These are phyloP conservation scores for Rhizopus arrhizus DNA, from an alignment of 371 early-diverging fungal species.

Conservation along the genomic window DNA sequence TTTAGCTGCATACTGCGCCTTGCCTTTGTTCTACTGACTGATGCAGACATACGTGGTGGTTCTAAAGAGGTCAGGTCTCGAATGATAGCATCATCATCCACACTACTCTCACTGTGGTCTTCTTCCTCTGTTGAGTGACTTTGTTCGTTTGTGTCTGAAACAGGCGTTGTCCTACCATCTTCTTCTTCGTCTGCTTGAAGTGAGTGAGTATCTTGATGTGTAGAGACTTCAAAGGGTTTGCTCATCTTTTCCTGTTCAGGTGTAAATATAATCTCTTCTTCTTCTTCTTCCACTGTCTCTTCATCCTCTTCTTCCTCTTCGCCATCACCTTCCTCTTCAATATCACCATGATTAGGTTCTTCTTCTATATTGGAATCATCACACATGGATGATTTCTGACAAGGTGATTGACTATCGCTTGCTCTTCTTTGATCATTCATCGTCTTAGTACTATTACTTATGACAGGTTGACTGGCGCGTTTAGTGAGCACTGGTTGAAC, in stretches of 20 bases:
- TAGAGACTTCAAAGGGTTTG: slow-evolving; percentile 37
- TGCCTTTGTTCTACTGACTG: slow-evolving; percentile 40
- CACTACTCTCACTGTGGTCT: slow-evolving; percentile 42
- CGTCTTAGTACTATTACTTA: background rate
- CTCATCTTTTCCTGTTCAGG: slow-evolving; percentile 38
- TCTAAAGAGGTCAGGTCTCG: slow-evolving; percentile 36
- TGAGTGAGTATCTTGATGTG: slow-evolving; percentile 18
- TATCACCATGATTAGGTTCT: slow-evolving; percentile 22
- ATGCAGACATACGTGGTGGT: slow-evolving; percentile 40
- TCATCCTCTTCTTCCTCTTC: slow-evolving; percentile 33
- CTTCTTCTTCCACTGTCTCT: slow-evolving; percentile 39
- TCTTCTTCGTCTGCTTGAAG: slow-evolving; percentile 17
- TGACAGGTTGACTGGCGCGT: background rate
- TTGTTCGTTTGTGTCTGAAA: slow-evolving; percentile 20
- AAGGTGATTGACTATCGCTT: slow-evolving; percentile 1
- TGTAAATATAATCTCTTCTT: slow-evolving; percentile 47
- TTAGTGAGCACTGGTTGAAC: background rate
- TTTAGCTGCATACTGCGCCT: background rate
- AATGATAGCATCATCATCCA: slow-evolving; percentile 46
- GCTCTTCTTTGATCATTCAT: slow-evolving; percentile 3
- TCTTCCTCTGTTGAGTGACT: slow-evolving; percentile 18
- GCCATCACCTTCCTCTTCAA: background rate
- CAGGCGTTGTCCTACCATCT: slow-evolving; percentile 30
- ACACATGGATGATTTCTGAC: background rate
- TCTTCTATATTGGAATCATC: slow-evolving; percentile 11